A percentile compares a stretch with the other conserved stretches of the same genome.
Evolutionary conservation across 2,329 filamentous ascomycete genomes (phyloP).

Genomic region (Claviceps monticola): DNA sequence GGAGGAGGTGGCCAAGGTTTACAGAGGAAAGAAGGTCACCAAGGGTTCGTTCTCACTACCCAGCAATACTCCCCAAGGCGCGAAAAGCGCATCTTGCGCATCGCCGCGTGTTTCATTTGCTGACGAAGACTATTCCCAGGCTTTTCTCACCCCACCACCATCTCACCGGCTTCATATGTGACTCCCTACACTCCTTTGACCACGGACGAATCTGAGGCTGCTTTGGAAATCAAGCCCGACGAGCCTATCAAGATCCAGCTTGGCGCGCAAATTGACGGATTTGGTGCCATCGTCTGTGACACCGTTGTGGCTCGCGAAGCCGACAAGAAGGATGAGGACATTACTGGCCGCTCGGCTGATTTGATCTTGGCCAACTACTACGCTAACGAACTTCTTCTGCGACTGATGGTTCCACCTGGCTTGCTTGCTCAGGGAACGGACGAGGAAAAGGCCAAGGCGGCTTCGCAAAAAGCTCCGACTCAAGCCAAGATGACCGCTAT

Average conservation of each 20-base stretch:
- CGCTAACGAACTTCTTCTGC: conserved; percentile 85
- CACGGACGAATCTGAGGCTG: conserved; percentile 75
- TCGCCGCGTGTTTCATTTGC: background rate
- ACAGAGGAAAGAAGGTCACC: conserved; percentile 91
- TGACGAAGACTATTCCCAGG: conserved; percentile 31
- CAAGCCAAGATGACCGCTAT: conserved; percentile 78
- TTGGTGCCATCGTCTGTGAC: conserved; percentile 91
- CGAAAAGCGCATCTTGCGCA: background rate
- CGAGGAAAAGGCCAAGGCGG: conserved; percentile 89
- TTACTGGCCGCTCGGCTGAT: conserved; percentile 71
- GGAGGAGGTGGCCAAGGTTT: conserved; percentile 89
- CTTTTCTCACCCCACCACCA: conserved; percentile 84
- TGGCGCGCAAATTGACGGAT: conserved; percentile 96
- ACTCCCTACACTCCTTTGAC: conserved; percentile 92
- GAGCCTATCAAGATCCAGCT: conserved; percentile 96
- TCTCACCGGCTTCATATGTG: conserved; percentile 87
- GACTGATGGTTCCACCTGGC: conserved; percentile 84
- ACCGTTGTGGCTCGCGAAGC: conserved; percentile 61
- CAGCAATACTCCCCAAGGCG: background rate
- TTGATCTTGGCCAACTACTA: conserved; percentile 85
- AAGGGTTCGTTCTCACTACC: conserved; percentile 52
- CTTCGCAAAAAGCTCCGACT: conserved; percentile 65
- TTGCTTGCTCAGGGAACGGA: conserved; percentile 70
- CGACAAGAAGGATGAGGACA: conserved; percentile 45
- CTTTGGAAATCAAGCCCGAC: conserved; percentile 61